These are phyloP conservation scores for Chalciporus pseudorubinellus DNA, from an alignment of 768 basidiomycete genomes.

Conservation along the genomic window DNA sequence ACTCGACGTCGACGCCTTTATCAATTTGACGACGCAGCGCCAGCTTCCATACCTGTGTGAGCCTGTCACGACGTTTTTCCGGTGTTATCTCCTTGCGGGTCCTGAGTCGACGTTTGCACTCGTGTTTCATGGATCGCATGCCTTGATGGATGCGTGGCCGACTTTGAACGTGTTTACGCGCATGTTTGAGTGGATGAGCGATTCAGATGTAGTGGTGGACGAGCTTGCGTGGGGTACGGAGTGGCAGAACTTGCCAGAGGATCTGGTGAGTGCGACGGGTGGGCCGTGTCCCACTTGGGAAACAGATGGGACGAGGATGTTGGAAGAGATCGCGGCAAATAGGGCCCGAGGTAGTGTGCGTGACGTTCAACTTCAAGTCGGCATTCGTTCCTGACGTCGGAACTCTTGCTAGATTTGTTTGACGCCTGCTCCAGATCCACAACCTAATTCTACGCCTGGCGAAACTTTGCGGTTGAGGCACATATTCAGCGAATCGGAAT, in stretches of 20 bases:
- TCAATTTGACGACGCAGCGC: background rate
- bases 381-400: background rate
- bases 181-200: slow-evolving; percentile 14
- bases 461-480: slow-evolving; percentile 2
- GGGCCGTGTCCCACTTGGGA: slow-evolving; percentile 13
- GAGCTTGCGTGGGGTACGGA: slow-evolving; percentile 9
- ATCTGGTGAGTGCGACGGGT: slow-evolving; percentile 16
- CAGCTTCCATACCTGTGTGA: slow-evolving; percentile 10
- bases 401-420: background rate
- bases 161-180: slow-evolving; percentile 10
- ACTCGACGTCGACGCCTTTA: slow-evolving; percentile 2
- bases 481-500: background rate
- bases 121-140: slow-evolving; percentile 15
- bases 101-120: background rate
- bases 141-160: slow-evolving; percentile 16
- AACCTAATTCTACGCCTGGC: background rate
- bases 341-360: background rate
- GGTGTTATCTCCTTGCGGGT: slow-evolving; percentile 14
- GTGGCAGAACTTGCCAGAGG: slow-evolving; percentile 11
- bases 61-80: background rate
- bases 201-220: background rate
- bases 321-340: background rate
- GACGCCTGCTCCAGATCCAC: background rate
- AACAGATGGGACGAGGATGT: background rate
- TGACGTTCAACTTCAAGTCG: background rate